Conservation (phyloP, 257 asterid genomes). For the Scutellaria minor region DNA sequence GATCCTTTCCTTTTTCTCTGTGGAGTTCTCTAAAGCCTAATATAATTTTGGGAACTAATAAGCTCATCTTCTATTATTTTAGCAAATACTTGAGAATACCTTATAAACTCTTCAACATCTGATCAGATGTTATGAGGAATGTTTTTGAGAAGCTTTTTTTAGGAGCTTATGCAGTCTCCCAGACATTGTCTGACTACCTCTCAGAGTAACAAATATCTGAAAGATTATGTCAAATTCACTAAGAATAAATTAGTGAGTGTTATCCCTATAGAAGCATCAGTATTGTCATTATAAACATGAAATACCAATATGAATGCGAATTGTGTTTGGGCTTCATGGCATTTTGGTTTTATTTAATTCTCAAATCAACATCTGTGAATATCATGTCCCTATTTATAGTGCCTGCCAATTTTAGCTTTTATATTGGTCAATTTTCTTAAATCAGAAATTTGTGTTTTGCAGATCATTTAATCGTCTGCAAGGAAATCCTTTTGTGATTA, state of each 20-base stretch:
- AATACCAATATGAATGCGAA: slow-evolving; percentile 16
- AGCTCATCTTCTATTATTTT: neutral
- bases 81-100: neutral
- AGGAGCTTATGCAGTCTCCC: neutral
- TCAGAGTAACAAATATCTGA: slow-evolving; percentile 18
- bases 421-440: slow-evolving; percentile 29
- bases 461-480: slow-evolving; percentile 67
- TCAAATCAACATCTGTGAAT: slow-evolving; percentile 10
- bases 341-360: slow-evolving; percentile 28
- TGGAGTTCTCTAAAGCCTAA: slow-evolving; percentile 5
- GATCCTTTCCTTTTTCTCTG: neutral
- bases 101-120: slow-evolving; percentile 14
- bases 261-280: slow-evolving; percentile 23
- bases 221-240: slow-evolving; percentile 4
- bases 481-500: slow-evolving; percentile 59
- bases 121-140: neutral
- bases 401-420: slow-evolving; percentile 12
- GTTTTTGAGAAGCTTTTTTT: neutral
- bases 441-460: slow-evolving; percentile 41
- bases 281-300: slow-evolving; percentile 18
- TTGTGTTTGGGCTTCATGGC: slow-evolving; percentile 1
- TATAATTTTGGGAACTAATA: slow-evolving; percentile 5
- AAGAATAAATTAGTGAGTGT: slow-evolving; percentile 25
- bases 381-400: neutral
- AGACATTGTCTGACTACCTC: neutral